A percentile compares a stretch with the other conserved stretches of the same genome.
Conservation (phyloP, 1,139 yeast genomes). For the Hansenula anomala region DNA sequence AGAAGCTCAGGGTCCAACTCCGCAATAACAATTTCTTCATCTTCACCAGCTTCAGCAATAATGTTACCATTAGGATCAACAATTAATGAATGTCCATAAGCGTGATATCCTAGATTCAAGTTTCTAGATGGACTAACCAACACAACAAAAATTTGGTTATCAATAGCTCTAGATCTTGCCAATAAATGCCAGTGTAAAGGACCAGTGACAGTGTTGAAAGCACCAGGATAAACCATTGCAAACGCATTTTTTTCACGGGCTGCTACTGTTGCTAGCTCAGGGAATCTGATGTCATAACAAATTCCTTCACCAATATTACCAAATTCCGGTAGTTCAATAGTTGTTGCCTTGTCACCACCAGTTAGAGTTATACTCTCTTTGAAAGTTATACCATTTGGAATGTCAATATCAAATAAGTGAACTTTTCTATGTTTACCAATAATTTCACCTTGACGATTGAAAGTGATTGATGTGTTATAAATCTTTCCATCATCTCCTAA, state of each 20-base stretch:
- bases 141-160: conserved; percentile 75
- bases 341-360: conserved; percentile 78
- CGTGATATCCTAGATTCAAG: conserved; percentile 68
- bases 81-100: conserved; percentile 86
- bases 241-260: conserved; percentile 65
- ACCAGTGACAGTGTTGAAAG: conserved; percentile 92
- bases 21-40: conserved; percentile 71
- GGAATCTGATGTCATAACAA: conserved; percentile 90
- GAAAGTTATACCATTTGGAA: conserved; percentile 85
- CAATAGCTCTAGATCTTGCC: conserved; percentile 85
- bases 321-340: conserved; percentile 52
- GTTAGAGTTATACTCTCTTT: conserved; percentile 72
- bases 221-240: conserved; percentile 93
- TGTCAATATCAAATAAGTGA: conserved; percentile 87
- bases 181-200: conserved; percentile 92
- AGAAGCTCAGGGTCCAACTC: conserved; percentile 56
- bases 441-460: conserved; percentile 63
- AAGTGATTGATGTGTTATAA: conserved; percentile 81
- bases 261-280: conserved; percentile 82
- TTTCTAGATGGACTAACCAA: conserved; percentile 90
- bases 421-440: conserved; percentile 87
- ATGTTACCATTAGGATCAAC: conserved; percentile 72
- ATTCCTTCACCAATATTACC: conserved; percentile 87
- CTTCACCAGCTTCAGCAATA: conserved; percentile 69
- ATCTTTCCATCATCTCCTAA: conserved; percentile 44